These are phyloP conservation scores for Lactifluus echinatus DNA, from an alignment of 768 basidiomycete species.

Conservation along the genomic window DNA sequence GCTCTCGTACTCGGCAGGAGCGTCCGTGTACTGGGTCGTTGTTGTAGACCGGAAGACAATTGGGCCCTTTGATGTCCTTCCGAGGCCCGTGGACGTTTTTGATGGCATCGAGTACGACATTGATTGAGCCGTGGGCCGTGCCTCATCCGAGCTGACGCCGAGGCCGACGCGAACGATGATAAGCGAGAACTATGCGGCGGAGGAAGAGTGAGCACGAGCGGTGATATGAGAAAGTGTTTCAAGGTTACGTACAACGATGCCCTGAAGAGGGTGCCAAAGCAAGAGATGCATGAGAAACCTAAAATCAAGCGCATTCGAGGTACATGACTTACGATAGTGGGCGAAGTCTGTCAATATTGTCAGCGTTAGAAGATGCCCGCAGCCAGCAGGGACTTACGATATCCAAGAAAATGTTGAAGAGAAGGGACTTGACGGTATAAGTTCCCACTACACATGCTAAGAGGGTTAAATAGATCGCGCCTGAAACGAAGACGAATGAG, in stretches of 20 bases:
- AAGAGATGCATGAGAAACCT: not conserved
- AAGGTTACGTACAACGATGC: slow-evolving; percentile 17
- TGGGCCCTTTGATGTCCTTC: not conserved
- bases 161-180: slow-evolving; percentile 18
- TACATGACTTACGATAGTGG: slow-evolving; percentile 14
- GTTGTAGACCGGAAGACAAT: slow-evolving; percentile 16
- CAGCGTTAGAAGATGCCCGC: slow-evolving; percentile 5
- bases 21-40: slow-evolving; percentile 12
- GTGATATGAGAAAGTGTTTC: not conserved
- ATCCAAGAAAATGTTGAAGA: slow-evolving; percentile 19
- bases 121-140: not conserved
- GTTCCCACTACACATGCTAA: slow-evolving; percentile 7
- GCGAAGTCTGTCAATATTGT: slow-evolving; percentile 11
- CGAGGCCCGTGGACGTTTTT: not conserved
- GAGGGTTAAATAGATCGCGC: slow-evolving; percentile 9
- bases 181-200: slow-evolving; percentile 17
- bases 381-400: not conserved
- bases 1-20: not conserved
- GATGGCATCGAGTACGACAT: slow-evolving; percentile 18
- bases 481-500: not conserved
- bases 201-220: not conserved
- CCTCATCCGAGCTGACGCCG: slow-evolving; percentile 13
- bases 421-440: not conserved
- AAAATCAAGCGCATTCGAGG: not conserved
- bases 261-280: not conserved